These are phyloP conservation scores for Hanseniaspora occidentalis DNA, from an alignment of 805 yeast species.

Conservation along the genomic window DNA sequence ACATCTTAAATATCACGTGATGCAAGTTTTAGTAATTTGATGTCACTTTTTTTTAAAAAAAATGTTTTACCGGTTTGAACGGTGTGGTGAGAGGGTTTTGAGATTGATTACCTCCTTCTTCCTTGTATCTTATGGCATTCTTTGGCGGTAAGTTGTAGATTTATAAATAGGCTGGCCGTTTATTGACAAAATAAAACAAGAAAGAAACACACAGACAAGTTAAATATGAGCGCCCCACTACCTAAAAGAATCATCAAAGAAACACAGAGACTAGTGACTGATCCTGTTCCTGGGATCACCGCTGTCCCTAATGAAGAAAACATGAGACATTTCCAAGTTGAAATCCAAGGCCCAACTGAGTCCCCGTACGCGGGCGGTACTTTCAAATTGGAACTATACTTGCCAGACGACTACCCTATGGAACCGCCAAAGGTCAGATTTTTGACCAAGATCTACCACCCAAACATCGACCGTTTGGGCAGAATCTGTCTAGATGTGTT, in stretches of 20 bases:
- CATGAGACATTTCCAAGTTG: conserved; percentile 82
- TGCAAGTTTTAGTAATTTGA: no score
- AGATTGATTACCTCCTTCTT: background rate
- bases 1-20: no score
- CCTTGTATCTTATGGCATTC: no score
- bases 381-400: conserved; percentile 71
- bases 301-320: conserved; percentile 94
- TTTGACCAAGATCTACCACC: conserved; percentile 88
- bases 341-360: conserved; percentile 80
- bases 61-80: no score
- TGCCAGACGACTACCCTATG: conserved; percentile 98
- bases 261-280: conserved; percentile 82
- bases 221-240: conserved; percentile 18
- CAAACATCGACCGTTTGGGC: conserved; percentile 90
- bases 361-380: conserved; percentile 84
- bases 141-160: no score
- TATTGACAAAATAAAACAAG: background rate
- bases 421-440: conserved; percentile 94
- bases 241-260: conserved; percentile 94
- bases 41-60: no score
- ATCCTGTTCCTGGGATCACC: conserved; percentile 92
- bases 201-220: background rate
- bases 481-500: conserved; percentile 91
- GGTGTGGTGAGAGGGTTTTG: no score
- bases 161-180: no score